These are phyloP conservation scores for Citrullus colocynthis DNA, from an alignment of 306 rosid genomes.

Conservation along the genomic window DNA sequence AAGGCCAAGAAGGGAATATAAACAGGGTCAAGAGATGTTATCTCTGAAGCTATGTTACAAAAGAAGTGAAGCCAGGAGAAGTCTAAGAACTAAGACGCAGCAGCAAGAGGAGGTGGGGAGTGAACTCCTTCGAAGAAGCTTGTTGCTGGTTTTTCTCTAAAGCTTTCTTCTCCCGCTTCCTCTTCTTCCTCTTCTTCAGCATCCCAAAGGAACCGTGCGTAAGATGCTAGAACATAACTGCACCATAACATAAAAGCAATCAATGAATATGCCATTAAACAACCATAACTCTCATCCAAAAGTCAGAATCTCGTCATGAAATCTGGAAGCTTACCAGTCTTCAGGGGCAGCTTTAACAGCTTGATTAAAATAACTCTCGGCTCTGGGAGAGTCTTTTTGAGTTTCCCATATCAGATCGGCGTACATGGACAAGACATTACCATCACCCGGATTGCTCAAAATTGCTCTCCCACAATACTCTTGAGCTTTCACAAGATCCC, in stretches of 20 bases:
- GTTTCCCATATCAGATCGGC: constrained; percentile 73
- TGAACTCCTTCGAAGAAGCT: constrained; percentile 37
- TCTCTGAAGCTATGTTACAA: constrained; percentile 17
- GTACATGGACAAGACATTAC: constrained; percentile 43
- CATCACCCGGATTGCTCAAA: constrained; percentile 64
- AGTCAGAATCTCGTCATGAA: background rate
- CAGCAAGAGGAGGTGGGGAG: constrained; percentile 41
- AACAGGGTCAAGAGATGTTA: constrained; percentile 22
- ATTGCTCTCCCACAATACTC: constrained; percentile 87
- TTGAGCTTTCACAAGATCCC: constrained; percentile 59
- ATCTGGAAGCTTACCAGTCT: constrained; percentile 38
- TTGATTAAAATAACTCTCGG: constrained; percentile 58
- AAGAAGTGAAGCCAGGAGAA: background rate
- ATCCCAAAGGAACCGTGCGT: constrained; percentile 88
- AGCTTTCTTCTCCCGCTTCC: constrained; percentile 17
- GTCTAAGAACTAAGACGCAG: constrained; percentile 30
- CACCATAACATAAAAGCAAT: constrained; percentile 19
- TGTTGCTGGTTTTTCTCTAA: constrained; percentile 11
- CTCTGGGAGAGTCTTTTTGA: constrained; percentile 66
- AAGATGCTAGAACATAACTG: constrained; percentile 75
- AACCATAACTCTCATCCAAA: background rate
- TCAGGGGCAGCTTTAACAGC: constrained; percentile 82
- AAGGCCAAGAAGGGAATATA: background rate
- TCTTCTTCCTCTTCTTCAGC: constrained; percentile 45
- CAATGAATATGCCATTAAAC: background rate